These are phyloP conservation scores for Hypomontagnella monticulosa DNA, from an alignment of 495 filamentous ascomycete species.

Conservation along the genomic window DNA sequence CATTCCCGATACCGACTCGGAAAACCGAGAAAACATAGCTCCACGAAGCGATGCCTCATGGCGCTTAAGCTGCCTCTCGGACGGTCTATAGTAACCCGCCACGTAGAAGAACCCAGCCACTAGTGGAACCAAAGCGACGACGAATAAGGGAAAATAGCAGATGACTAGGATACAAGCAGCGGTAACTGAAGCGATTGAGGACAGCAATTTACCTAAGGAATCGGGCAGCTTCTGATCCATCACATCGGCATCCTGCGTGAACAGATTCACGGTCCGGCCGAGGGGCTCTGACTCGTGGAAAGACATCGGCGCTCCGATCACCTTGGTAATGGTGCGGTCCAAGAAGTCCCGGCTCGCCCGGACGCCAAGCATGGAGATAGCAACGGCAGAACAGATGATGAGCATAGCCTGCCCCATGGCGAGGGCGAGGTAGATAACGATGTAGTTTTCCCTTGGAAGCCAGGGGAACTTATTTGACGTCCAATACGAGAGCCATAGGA, in stretches of 20 bases:
- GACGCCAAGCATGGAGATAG: conserved; percentile 34
- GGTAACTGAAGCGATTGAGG: conserved; percentile 28
- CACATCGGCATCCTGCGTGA: conserved; percentile 56
- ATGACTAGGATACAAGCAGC: conserved; percentile 30
- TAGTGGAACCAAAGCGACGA: conserved; percentile 49
- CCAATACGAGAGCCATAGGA: conserved; percentile 39
- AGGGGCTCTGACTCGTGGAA: conserved; percentile 62
- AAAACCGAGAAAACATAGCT: conserved; percentile 56
- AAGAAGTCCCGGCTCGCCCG: conserved; percentile 53
- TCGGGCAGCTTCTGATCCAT: conserved; percentile 50
- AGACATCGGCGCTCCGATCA: conserved; percentile 59
- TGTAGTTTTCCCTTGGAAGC: conserved; percentile 13
- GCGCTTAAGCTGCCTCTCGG: conserved; percentile 52
- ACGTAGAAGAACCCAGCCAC: conserved; percentile 49
- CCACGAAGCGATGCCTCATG: conserved; percentile 50
- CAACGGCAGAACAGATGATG: conserved; percentile 41
- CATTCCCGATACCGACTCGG: conserved; percentile 53
- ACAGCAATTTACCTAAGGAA: conserved; percentile 29
- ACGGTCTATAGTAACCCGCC: conserved; percentile 52
- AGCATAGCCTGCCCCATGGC: conserved; percentile 44
- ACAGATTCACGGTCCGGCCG: conserved; percentile 62
- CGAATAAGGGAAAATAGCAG: conserved; percentile 36
- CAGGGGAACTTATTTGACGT: conserved; percentile 17
- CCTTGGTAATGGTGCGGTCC: conserved; percentile 47
- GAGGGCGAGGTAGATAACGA: conserved; percentile 39